Evolutionary conservation across 768 basidiomycete species (phyloP), one percentile per base, ranked within the genome.

Genomic region (Rhodosporidiobolus odoratus): DNA sequence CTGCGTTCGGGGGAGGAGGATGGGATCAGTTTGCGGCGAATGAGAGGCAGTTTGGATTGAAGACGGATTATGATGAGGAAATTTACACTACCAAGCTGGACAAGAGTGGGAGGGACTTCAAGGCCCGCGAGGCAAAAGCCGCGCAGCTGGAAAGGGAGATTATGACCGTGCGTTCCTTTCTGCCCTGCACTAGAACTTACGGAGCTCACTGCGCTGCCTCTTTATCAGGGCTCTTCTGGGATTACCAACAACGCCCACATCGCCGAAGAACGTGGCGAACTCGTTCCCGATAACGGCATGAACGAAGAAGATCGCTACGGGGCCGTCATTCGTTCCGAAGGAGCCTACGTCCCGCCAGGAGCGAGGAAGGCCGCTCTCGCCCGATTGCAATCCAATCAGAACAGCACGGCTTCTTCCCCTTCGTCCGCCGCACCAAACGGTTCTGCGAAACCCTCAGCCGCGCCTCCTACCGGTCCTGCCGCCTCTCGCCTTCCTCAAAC

Each of bases 251-350:
- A 97, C 80, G 82, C 87, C 0, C 96, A 99, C 79, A 80, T 98
- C 59, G 87, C 89, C 52, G 96, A 98, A 80, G 96, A 98, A 81
- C 86, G 96, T 21, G 79, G 79, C 62, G 80, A 83, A 70, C 73
- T 74, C 41, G 80, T 85, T 25, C 89, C 91, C 78, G 88, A 89
- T 73, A 88, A 84, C 68, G 88, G 87, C 48, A 79, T 83, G 66
- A 92, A 94, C 78, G 96, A 99, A 82, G 96, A 99, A 80, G 95
- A 98, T 82, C 94, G 91, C 80, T 98, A 92, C 78, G 90, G 90
- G 66, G 93, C 92, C 35, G 96, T 98, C 38, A 88, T 90, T 59
- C 89, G 96, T 66, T 84, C 87, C 40, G 84, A 88, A 25, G 89
- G 89, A 76, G 95, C 94, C 34, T 99, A 99, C 78, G 86, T 98